Evolutionary conservation across 305 asterid species (phyloP).

Genomic region (Solanum hybrid): DNA sequence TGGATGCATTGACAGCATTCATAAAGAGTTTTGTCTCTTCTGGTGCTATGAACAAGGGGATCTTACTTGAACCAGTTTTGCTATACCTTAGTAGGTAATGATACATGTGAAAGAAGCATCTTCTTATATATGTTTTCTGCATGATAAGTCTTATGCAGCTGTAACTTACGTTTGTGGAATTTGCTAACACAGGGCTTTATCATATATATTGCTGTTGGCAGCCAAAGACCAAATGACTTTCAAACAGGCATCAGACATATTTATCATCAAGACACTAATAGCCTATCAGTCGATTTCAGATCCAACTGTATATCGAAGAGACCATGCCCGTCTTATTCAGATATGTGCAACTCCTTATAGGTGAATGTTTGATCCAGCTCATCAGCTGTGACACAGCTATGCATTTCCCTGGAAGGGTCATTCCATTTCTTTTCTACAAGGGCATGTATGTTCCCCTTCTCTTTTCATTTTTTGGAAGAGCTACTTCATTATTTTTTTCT

Average conservation of each 20-base stretch:
- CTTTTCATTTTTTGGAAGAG: constrained; percentile 7
- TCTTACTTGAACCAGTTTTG: constrained; percentile 90
- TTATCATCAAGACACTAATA: constrained; percentile 53
- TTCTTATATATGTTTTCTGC: background rate
- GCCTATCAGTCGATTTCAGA: constrained; percentile 88
- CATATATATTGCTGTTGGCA: constrained; percentile 53
- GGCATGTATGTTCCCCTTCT: background rate
- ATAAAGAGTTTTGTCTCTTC: constrained; percentile 76
- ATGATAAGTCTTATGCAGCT: background rate
- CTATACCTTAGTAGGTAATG: constrained; percentile 77
- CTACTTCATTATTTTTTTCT: background rate
- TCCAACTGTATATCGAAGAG: constrained; percentile 78
- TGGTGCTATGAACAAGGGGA: constrained; percentile 58
- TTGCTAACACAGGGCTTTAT: constrained; percentile 56
- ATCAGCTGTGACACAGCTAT: background rate
- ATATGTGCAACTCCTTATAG: constrained; percentile 92
- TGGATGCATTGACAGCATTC: constrained; percentile 81
- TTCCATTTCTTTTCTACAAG: background rate
- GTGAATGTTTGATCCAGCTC: constrained; percentile 28
- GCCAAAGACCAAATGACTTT: constrained; percentile 55
- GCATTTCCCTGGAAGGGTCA: background rate
- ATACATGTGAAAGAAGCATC: background rate
- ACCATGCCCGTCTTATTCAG: constrained; percentile 71
- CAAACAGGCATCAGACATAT: constrained; percentile 57
- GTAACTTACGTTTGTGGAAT: constrained; percentile 12